Evolutionary conservation across 2,329 filamentous ascomycete genomes (phyloP), one percentile per base, ranked within the genome.

Genomic region (Calonectria hongkongensis): DNA sequence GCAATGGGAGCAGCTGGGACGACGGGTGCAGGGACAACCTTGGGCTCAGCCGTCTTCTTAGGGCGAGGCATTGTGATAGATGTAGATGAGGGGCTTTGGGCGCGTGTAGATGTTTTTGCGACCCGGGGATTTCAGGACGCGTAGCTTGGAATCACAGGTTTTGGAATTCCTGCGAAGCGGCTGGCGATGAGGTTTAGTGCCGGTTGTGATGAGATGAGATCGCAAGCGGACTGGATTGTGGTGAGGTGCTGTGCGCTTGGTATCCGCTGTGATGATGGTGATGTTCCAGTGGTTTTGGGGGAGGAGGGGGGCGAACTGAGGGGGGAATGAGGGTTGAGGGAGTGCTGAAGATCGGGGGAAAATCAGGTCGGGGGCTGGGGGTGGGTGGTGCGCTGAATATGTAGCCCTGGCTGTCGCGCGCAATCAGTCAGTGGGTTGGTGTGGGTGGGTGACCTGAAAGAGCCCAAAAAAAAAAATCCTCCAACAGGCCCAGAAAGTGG

Each of bases 11-110:
- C 62, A 30, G 66, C 69, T 9, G 58, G 56, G 33, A 68, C 60
- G 13, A 63, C 58, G 43, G 73, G 71, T 8, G 77, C 76, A 5
- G 83, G 81, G 51, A 83, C 80, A 70, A 82, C 77, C 79, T 83
- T 84, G 67, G 83, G 79, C 74, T 78, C 82, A 67, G 83, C 82
- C 81, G 85, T 84, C 85, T 88, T 88, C 72, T 85, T 81, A 43
- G 85, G 85, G 76, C 87, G 86, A 81, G 87, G 84, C 86, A 88
- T 88, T 77, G 77, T 81, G 72, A 21, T 48, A 64, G 73, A 70
- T 67, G 9, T 21, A 21, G 21, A 21, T 21, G 70, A 73, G 68
- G 63, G 64, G 71, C 64, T 56, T 43, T 36, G 66, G 41, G 66
- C 43, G 66, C 50, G 70, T 66, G 33, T 50, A 47, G 33, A 33